Conservation (phyloP, 352 stramenopile species). For the Pythium graminicola region DNA sequence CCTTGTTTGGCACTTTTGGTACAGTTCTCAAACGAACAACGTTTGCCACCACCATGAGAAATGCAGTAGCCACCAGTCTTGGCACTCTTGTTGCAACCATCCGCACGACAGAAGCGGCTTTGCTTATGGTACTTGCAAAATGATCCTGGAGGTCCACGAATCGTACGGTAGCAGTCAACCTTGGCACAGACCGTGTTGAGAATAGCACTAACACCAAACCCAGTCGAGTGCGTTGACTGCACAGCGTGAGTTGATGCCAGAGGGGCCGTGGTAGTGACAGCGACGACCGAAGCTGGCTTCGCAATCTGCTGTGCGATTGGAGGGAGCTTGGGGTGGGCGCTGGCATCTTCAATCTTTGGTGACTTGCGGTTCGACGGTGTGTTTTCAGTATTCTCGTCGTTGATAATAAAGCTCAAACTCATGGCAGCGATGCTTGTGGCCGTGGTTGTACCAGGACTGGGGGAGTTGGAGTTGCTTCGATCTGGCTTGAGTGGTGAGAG, state of each 20-base stretch:
- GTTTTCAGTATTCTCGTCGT: slow-evolving; percentile 37
- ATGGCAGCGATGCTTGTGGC: slow-evolving; percentile 64
- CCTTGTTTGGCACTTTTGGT: slow-evolving; percentile 82
- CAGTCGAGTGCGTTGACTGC: slow-evolving; percentile 2
- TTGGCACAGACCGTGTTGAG: slow-evolving; percentile 79
- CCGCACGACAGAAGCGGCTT: slow-evolving; percentile 67
- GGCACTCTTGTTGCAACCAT: slow-evolving; percentile 63
- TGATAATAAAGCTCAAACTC: slow-evolving; percentile 82
- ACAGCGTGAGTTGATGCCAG: background rate
- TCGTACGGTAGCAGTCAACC: slow-evolving; percentile 69
- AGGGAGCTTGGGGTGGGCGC: slow-evolving; percentile 2
- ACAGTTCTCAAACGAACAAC: slow-evolving; percentile 64
- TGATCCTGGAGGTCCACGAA: slow-evolving; percentile 49
- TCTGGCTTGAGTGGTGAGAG: slow-evolving; percentile 15
- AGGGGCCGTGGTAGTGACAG: background rate
- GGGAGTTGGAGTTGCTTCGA: slow-evolving; percentile 14
- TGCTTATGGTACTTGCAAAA: slow-evolving; percentile 86
- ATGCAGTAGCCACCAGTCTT: slow-evolving; percentile 75
- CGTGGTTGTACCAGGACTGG: slow-evolving; percentile 21
- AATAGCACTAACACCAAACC: slow-evolving; percentile 56
- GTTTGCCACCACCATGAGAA: slow-evolving; percentile 52
- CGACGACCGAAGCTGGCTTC: background rate
- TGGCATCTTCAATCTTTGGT: slow-evolving; percentile 1
- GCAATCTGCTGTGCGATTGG: background rate
- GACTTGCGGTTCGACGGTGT: slow-evolving; percentile 20